Evolutionary conservation across 2,329 filamentous ascomycete genomes (phyloP).

Genomic region (Diaporthe capsici): DNA sequence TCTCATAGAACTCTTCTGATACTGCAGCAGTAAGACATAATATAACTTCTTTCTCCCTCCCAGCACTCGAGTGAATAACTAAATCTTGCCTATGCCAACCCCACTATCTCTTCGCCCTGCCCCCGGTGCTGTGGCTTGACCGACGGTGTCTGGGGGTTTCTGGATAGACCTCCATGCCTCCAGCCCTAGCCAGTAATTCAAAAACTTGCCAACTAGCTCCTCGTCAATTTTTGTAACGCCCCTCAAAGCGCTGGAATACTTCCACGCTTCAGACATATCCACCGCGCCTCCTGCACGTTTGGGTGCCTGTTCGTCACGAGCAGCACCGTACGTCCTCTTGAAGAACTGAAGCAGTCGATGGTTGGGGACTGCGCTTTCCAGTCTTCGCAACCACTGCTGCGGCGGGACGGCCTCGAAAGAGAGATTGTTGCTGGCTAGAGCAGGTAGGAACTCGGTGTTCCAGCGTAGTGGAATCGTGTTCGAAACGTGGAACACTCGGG

Average conservation of each 20-base stretch:
- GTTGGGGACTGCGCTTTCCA: constrained; percentile 62
- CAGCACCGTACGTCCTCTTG: neutral
- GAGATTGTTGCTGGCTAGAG: constrained; percentile 59
- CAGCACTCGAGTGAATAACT: neutral
- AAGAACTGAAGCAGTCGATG: constrained; percentile 58
- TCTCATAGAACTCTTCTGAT: neutral
- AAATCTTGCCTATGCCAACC: neutral
- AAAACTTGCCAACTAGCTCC: neutral
- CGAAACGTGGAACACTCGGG: constrained; percentile 21
- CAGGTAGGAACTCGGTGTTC: constrained; percentile 66
- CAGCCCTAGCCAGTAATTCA: neutral
- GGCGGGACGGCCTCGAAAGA: constrained; percentile 58
- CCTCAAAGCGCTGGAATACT: neutral
- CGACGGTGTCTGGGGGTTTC: neutral
- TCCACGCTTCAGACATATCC: neutral
- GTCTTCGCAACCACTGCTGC: constrained; percentile 59
- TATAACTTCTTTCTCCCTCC: too few relatives aligned
- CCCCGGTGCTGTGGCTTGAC: neutral
- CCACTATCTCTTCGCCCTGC: neutral
- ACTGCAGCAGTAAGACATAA: too few relatives aligned
- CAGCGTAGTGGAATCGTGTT: constrained; percentile 50
- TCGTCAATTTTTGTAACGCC: neutral
- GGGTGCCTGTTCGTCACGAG: neutral
- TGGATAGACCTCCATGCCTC: neutral
- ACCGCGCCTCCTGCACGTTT: neutral